Evolutionary conservation across 352 stramenopile species (phyloP).

Genomic region (Phytophthora palmivora): DNA sequence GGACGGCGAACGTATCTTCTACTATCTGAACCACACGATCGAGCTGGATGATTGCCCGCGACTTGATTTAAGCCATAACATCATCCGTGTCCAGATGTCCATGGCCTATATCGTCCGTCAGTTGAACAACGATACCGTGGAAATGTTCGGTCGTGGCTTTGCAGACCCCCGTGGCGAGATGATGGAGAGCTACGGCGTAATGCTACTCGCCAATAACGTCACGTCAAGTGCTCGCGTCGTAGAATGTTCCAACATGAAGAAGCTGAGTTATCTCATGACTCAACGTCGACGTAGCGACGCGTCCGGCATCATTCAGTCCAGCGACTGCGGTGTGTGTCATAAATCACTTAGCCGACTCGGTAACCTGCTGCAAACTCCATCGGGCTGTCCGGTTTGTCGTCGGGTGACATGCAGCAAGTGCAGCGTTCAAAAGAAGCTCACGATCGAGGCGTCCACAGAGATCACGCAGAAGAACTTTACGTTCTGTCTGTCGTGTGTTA

Average conservation of each 20-base stretch:
- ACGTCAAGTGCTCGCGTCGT: slow-evolving; percentile 33
- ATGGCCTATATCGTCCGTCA: slow-evolving; percentile 60
- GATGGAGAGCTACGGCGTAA: slow-evolving; percentile 44
- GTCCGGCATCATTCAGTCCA: slow-evolving; percentile 15
- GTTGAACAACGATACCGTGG: slow-evolving; percentile 39
- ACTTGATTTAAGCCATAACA: slow-evolving; percentile 33
- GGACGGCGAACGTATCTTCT: slow-evolving; percentile 48
- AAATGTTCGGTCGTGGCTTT: slow-evolving; percentile 64
- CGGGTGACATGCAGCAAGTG: slow-evolving; percentile 53
- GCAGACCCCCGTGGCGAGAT: slow-evolving; percentile 50
- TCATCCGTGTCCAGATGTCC: slow-evolving; percentile 49
- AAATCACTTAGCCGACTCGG: slow-evolving; percentile 39
- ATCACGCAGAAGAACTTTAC: slow-evolving; percentile 59
- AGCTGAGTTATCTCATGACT: slow-evolving; percentile 65
- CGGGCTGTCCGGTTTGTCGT: slow-evolving; percentile 43
- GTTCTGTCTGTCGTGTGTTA: slow-evolving; percentile 64
- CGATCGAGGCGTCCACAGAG: slow-evolving; percentile 40
- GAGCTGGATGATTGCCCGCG: slow-evolving; percentile 37
- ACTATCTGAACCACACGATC: slow-evolving; percentile 51
- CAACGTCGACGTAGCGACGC: slow-evolving; percentile 25
- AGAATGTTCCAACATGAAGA: slow-evolving; percentile 66
- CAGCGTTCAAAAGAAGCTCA: slow-evolving; percentile 57
- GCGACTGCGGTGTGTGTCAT: slow-evolving; percentile 38
- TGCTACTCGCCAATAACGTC: slow-evolving; percentile 48
- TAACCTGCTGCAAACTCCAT: slow-evolving; percentile 25